phyloP scores from a whole-genome alignment of 805 yeast genomes.

The Ogataea corticis region DNA sequence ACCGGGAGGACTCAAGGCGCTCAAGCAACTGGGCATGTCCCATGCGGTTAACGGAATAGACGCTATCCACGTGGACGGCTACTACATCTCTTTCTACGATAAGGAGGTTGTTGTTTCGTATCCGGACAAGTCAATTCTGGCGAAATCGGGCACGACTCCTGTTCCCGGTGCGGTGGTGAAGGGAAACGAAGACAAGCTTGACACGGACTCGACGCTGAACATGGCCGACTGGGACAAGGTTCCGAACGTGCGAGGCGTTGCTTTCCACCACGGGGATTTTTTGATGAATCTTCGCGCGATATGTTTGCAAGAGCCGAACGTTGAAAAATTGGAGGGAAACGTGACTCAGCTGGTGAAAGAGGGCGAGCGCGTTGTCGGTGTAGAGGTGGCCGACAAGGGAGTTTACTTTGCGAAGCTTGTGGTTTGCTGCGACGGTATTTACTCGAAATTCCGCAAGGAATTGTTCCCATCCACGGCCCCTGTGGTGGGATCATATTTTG shows the following conservation, averaged over 20 bases:
- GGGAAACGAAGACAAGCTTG: conserved; percentile 57
- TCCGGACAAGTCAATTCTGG: conserved; percentile 57
- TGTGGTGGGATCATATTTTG: conserved; percentile 75
- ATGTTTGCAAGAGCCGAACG: conserved; percentile 69
- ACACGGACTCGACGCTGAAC: conserved; percentile 49
- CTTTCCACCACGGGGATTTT: conserved; percentile 93
- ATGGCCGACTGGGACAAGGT: conserved; percentile 56
- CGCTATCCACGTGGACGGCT: conserved; percentile 78
- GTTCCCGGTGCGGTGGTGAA: conserved; percentile 56
- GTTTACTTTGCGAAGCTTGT: conserved; percentile 63
- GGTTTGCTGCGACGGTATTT: conserved; percentile 89
- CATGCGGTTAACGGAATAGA: conserved; percentile 72
- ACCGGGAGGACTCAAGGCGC: conserved; percentile 91
- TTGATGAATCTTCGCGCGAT: conserved; percentile 71
- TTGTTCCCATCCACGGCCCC: conserved; percentile 65
- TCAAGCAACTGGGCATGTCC: conserved; percentile 79
- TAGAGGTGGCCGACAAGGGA: conserved; percentile 52
- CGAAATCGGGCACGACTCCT: conserved; percentile 43
- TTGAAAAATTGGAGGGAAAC: conserved; percentile 79
- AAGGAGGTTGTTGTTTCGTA: conserved; percentile 63
- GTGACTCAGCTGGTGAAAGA: conserved; percentile 68
- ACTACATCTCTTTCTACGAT: conserved; percentile 69
- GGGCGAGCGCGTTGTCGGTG: conserved; percentile 65
- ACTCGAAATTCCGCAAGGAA: conserved; percentile 85
- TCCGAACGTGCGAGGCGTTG: conserved; percentile 67